Evolutionary conservation across 345 rosid species (phyloP).

Genomic region (Syzygium jambos): DNA sequence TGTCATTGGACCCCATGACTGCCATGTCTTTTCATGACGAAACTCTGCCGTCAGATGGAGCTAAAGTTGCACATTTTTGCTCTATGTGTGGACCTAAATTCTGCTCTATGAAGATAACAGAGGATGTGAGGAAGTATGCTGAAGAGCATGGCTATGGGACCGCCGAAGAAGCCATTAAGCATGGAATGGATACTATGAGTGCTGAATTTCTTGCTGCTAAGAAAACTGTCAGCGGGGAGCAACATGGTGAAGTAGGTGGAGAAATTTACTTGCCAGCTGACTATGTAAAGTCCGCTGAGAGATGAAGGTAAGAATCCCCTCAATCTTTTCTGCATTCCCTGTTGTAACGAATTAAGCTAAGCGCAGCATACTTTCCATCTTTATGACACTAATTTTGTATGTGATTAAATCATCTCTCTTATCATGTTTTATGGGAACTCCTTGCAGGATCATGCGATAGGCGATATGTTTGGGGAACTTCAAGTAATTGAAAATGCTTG

Average conservation of each 20-base stretch:
- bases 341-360: background rate
- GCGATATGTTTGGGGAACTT: background rate
- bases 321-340: background rate
- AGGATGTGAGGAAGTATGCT: constrained; percentile 92
- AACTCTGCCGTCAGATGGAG: constrained; percentile 95
- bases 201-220: constrained; percentile 78
- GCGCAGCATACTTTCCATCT: background rate
- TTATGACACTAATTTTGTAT: background rate
- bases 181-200: constrained; percentile 96
- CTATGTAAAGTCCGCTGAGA: constrained; percentile 39
- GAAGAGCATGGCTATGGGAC: constrained; percentile 94
- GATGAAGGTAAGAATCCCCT: constrained; percentile 32
- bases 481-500: background rate
- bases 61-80: constrained; percentile 97
- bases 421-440: background rate
- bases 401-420: background rate
- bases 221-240: constrained; percentile 95
- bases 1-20: constrained; percentile 95
- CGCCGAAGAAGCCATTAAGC: constrained; percentile 81
- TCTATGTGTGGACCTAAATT: constrained; percentile 99
- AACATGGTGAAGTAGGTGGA: constrained; percentile 95
- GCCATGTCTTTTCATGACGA: constrained; percentile 99
- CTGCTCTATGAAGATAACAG: constrained; percentile 99
- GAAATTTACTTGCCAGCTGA: constrained; percentile 83
- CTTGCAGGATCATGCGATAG: background rate